Evolutionary conservation across 306 rosid species (phyloP), one percentile per base, ranked within the genome.

Genomic region (Dalbergia cochinchinensis): DNA sequence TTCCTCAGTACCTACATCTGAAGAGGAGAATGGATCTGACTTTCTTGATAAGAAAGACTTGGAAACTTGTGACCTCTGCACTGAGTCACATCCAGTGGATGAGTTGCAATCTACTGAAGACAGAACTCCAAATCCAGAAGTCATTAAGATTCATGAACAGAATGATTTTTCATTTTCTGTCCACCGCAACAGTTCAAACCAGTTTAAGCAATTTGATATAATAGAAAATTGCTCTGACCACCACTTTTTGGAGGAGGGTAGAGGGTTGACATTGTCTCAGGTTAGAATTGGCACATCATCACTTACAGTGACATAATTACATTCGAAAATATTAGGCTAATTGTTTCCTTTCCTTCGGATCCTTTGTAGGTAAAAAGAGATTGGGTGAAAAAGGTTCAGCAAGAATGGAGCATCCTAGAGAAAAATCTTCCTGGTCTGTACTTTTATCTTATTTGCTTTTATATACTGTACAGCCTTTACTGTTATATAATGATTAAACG

Each of bases 361-460:
- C 37, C 22, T 42, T 83, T 58, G 31, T 69, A 96, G 99, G 85
- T 86, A 69, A 88, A 83, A 80, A 87, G 88, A 83, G 78, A 90
- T 76, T 96, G 98, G 99, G 78, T 86, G 60, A 96, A 91, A 88
- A 96, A 86, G 88, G 90, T 96, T 80, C 99, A 91, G 64, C 96
- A 87, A 82, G 99, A 96, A 82, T 96, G 99, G 99, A 84, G 86
- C 92, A 90, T 89, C 78, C 92, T 96, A 8, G 88, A 90, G 86
- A 89, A 86, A 83, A 88, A 80, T 88, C 97, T 93, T 76, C 97
- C 99, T 35, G 99, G 99, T 96, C 33, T 59, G 83, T 73, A 84
- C 83, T 73, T 69, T 69, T 48, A 41, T 81, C 66, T 47, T 84
- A 12, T 42, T 78, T 51, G 55, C 7, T 77, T 48, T 44, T 48